Percentiles rank a stretch among this genome's conserved stretches.
These are phyloP conservation scores for Cryptococcus sp. DNA, from an alignment of 1,284 basidiomycete species.

Conservation along the genomic window DNA sequence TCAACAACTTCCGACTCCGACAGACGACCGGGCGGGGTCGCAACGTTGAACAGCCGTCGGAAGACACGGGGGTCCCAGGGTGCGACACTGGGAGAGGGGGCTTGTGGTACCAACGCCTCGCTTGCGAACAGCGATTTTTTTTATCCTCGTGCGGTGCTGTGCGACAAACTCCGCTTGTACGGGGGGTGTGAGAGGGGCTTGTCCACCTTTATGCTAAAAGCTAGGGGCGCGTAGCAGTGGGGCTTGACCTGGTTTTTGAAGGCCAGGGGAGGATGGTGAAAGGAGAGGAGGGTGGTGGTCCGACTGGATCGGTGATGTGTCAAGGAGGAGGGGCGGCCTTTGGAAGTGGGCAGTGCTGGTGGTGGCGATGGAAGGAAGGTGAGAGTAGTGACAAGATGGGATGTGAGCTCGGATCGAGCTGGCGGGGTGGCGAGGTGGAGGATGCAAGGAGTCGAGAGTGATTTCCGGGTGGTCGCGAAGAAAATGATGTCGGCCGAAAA, in stretches of 20 bases:
- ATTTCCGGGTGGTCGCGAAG: too few relatives aligned
- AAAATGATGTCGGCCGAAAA: neutral
- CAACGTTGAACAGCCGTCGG: neutral
- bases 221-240: too few relatives aligned
- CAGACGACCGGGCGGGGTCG: too few relatives aligned
- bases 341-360: neutral
- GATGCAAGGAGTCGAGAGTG: neutral
- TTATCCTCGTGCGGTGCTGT: too few relatives aligned
- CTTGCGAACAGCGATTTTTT: too few relatives aligned
- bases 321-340: conserved; percentile 2
- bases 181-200: neutral
- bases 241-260: neutral
- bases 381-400: neutral
- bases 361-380: neutral
- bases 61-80: too few relatives aligned
- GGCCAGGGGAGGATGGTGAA: neutral
- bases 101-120: too few relatives aligned
- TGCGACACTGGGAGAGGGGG: too few relatives aligned
- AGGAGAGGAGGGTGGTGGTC: conserved; percentile 1
- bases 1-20: too few relatives aligned
- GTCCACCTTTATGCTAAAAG: neutral
- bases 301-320: neutral
- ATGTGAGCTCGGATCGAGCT: too few relatives aligned
- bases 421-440: neutral
- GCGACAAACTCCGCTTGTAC: too few relatives aligned